Base-by-base conservation (phyloP, 2,329 filamentous ascomycete species). In the Fusarium redolens region DNA sequence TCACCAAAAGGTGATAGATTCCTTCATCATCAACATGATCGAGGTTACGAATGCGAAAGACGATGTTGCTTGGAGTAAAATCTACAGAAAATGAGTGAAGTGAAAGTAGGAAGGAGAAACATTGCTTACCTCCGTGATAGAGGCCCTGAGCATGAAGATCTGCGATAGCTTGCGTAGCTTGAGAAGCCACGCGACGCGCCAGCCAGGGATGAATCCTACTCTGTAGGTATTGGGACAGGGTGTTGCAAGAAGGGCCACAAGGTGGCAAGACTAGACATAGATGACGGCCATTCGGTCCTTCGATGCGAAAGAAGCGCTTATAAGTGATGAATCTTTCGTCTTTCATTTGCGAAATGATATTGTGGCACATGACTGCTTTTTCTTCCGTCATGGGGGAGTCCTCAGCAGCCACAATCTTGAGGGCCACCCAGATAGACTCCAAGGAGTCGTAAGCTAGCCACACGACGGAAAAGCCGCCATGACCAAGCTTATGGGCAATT, bases 1-100 rank as follows among this genome's bases (percentile, higher is more conserved):
- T 50, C 20, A 1, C 50, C 50, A 20, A 66, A 25, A 62, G 37
- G 11, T 2, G 5, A 18, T 66, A 51, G 12, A 66, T 56, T 12
- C 17, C 50, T 56, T 51, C 30, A n/a, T 62, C 43, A n/a, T 66
- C 58, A 1, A 40, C 17, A 10, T 50, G 63, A 38, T 66, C n/a
- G 3, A 66, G 43, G 17, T 56, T 50, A 22, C 20, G 58, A 5
- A 50, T 48, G 13, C 50, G 50, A 25, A 66, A 62, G 0, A 61
- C 15, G 5, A 65, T 25, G 5, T 65, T 65, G 3, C 37, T 55
- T 5, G 62, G 57, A 9, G 48, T 50, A 22, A 56, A 4, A 17
- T 65, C 57, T 65, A 30, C 6, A 15, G 6, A 20, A 3, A 1
- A 33, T 65, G 8, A 65, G 40, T 4, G 17, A 17, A 5, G 9